Base-by-base conservation (phyloP, 1,139 yeast genomes). In the Saccharomyces hybrid region DNA sequence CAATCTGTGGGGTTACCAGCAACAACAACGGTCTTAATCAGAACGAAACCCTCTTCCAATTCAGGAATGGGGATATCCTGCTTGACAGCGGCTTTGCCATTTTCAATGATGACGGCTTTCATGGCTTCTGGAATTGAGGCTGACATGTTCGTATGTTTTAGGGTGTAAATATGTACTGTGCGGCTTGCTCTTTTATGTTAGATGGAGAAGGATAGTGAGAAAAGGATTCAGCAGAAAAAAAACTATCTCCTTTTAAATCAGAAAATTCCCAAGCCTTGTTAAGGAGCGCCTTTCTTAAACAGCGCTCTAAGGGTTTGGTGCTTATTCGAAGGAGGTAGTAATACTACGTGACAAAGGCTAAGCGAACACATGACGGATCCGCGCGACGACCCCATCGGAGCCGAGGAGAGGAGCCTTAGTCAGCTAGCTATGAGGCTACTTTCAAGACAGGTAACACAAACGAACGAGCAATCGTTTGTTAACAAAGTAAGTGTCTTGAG, bases 1-100 rank as follows among this genome's bases (percentile, higher is more conserved):
- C 86, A 85, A 66, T 87, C 95, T 11, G 88, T 81, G 48, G 95
- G 95, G 65, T 87, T 87, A 46, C 79, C 75, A 4, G 89, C 90
- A 52, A 70, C 77, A 2, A 91, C 85, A 46, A 71, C 71, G 6
- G 83, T 74, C 66, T 81, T 79, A 57, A 87, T 67, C 46, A 85
- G 68, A 8, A 85, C 63, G 61, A 76, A 75, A 51, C 76, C 73
- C 25, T 73, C 74, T 5, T 65, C 63, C 42, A 78, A 64, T 28
- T 68, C 62, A 27, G 82, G 81, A 31, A 73, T 59, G 2, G 76
- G 71, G 5, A 73, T 68, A 1, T 67, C 64, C 13, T 59, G 61
- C 34, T 61, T 58, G 38, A 71, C 59, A 13, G 61, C 65, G 1
- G 65, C 60, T 46, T 65, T 61, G 48, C 59, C 60, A 42, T 68